phyloP scores from a whole-genome alignment of 2,329 filamentous ascomycete genomes.

The Epichloe coenophiala region DNA sequence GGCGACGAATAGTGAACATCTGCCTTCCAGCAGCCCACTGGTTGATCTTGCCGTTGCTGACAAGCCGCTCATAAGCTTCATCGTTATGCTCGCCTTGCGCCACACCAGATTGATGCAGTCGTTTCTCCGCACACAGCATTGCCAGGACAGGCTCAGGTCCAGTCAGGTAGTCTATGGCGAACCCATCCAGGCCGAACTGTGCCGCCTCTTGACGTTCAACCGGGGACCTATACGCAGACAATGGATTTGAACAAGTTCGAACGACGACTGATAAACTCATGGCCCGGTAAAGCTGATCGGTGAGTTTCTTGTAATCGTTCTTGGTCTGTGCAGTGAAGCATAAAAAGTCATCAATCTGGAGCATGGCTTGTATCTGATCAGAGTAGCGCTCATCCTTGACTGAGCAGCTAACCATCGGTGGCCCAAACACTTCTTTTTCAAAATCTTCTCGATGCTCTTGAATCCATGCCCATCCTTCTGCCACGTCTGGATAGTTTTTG shows the following conservation, averaged over 20 bases:
- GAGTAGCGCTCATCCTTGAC: conserved; percentile 59
- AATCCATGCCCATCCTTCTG: conserved; percentile 70
- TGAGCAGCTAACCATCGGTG: conserved; percentile 67
- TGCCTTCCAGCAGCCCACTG: conserved; percentile 58
- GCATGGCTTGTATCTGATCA: conserved; percentile 37
- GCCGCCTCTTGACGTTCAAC: conserved; percentile 41
- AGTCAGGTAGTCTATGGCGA: conserved; percentile 62
- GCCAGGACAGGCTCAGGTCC: conserved; percentile 75
- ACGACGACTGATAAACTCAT: conserved; percentile 61
- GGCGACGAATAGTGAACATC: conserved; percentile 51
- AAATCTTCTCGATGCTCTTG: conserved; percentile 56
- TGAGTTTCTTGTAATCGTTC: conserved; percentile 62
- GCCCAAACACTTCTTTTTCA: conserved; percentile 64
- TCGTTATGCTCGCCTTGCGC: conserved; percentile 49
- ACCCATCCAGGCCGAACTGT: conserved; percentile 59
- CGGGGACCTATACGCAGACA: conserved; percentile 42
- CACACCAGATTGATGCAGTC: conserved; percentile 56
- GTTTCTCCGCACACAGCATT: conserved; percentile 69
- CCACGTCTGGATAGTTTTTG: conserved; percentile 47
- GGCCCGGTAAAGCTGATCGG: conserved; percentile 46
- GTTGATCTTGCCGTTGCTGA: conserved; percentile 41
- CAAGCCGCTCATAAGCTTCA: conserved; percentile 53
- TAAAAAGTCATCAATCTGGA: conserved; percentile 38
- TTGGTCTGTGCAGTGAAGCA: conserved; percentile 65
- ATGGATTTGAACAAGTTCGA: conserved; percentile 42